Conservation (phyloP, 257 asterid species). For the Cinchona pubescens region DNA sequence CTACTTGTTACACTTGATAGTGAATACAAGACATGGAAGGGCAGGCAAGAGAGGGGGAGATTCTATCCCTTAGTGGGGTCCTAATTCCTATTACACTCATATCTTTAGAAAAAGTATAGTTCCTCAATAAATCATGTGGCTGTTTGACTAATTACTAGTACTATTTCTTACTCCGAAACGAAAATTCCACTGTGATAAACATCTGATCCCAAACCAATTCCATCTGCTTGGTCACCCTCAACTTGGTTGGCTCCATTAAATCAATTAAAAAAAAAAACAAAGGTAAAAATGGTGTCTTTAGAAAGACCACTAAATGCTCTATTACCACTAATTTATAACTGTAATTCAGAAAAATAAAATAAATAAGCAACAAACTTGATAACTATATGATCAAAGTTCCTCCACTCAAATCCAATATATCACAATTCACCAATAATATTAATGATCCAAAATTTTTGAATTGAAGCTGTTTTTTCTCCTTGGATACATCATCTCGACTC, state of each 20-base stretch:
- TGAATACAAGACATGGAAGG: too few relatives aligned
- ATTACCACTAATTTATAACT: not conserved
- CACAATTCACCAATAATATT: not conserved
- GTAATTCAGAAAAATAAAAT: not conserved
- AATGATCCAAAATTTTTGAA: not conserved
- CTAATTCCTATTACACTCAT: too few relatives aligned
- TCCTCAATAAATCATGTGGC: not conserved
- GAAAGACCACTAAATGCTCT: not conserved
- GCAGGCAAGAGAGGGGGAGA: too few relatives aligned
- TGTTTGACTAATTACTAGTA: not conserved
- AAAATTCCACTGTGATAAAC: not conserved
- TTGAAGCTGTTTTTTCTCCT: not conserved
- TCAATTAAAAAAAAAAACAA: not conserved
- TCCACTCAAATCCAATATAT: not conserved
- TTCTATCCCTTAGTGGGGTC: too few relatives aligned
- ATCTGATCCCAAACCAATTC: not conserved
- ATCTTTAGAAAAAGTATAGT: not conserved
- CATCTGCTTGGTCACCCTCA: conserved; percentile 5
- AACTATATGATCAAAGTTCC: not conserved
- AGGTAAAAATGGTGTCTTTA: not conserved
- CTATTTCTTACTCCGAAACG: not conserved
- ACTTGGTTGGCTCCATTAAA: not conserved
- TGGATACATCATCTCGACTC: not conserved
- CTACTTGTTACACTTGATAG: too few relatives aligned
- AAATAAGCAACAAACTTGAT: not conserved